Percentiles rank a stretch among this genome's conserved stretches.
These are phyloP conservation scores for Skeletonema costatum DNA, from an alignment of 108 stramenopile genomes.

Conservation along the genomic window DNA sequence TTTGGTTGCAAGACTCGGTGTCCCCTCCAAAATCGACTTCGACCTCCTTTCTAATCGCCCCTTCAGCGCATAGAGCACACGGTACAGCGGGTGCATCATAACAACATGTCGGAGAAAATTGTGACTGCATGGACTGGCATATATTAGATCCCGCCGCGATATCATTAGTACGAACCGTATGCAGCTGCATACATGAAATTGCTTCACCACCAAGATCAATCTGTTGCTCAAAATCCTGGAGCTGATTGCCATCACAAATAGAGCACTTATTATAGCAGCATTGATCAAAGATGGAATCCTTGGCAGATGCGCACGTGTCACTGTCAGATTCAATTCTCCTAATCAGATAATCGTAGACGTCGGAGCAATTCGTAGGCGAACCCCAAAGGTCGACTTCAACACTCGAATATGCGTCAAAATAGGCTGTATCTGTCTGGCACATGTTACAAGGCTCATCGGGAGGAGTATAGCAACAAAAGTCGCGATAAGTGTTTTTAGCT, in stretches of 20 bases:
- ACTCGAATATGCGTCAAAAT: conserved; percentile 42
- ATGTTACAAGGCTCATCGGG: conserved; percentile 42
- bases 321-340: conserved; percentile 19
- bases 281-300: conserved; percentile 28
- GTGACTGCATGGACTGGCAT: conserved; percentile 29
- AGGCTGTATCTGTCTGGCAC: conserved; percentile 43
- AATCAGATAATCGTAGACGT: conserved; percentile 24
- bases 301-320: conserved; percentile 36
- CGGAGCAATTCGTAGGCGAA: conserved; percentile 39
- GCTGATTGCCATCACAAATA: conserved; percentile 30
- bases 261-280: conserved; percentile 52
- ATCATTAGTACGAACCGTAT: conserved; percentile 37
- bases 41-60: conserved; percentile 28
- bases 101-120: conserved; percentile 41
- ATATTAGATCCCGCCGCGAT: conserved; percentile 15
- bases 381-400: conserved; percentile 47
- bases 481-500: conserved; percentile 22
- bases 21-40: conserved; percentile 39
- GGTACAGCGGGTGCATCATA: conserved; percentile 38
- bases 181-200: conserved; percentile 47
- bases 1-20: conserved; percentile 35
- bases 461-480: conserved; percentile 49
- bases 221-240: conserved; percentile 37
- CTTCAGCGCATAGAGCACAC: conserved; percentile 35
- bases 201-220: conserved; percentile 34